Percentiles rank a stretch among this genome's conserved stretches.
These are phyloP conservation scores for Solanum okadae DNA, from an alignment of 257 asterid species.

Conservation along the genomic window DNA sequence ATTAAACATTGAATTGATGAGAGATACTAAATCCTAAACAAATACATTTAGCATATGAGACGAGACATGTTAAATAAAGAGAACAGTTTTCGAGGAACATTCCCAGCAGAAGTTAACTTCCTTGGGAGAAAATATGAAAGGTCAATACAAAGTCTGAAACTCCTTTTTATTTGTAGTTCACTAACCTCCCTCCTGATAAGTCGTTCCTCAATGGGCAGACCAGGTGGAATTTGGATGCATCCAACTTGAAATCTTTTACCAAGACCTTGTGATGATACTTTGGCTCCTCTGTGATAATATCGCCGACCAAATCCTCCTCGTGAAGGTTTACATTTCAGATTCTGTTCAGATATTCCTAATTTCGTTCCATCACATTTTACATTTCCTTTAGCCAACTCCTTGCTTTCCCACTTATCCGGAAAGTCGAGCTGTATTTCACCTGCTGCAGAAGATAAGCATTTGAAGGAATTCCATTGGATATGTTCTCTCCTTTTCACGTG, in stretches of 20 bases:
- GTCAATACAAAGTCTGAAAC: neutral
- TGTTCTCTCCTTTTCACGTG: neutral
- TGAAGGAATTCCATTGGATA: neutral
- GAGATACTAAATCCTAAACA: neutral
- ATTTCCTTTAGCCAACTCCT: neutral
- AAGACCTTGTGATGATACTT: neutral
- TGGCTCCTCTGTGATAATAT: neutral
- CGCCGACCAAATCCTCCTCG: neutral
- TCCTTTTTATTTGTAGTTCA: neutral
- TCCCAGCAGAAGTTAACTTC: neutral
- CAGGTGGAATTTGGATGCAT: neutral
- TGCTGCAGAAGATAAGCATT: neutral
- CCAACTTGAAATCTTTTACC: neutral
- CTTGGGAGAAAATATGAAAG: neutral
- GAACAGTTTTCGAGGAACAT: neutral
- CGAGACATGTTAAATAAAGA: neutral
- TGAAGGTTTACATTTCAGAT: neutral
- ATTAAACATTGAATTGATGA: neutral
- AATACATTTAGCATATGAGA: neutral
- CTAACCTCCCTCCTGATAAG: neutral
- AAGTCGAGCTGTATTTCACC: neutral
- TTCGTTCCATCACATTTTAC: neutral
- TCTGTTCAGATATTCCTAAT: neutral
- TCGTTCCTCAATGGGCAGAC: neutral
- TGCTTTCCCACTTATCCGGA: neutral